phyloP scores from a whole-genome alignment of 148 eudicot species.

The Rheum nobile region DNA sequence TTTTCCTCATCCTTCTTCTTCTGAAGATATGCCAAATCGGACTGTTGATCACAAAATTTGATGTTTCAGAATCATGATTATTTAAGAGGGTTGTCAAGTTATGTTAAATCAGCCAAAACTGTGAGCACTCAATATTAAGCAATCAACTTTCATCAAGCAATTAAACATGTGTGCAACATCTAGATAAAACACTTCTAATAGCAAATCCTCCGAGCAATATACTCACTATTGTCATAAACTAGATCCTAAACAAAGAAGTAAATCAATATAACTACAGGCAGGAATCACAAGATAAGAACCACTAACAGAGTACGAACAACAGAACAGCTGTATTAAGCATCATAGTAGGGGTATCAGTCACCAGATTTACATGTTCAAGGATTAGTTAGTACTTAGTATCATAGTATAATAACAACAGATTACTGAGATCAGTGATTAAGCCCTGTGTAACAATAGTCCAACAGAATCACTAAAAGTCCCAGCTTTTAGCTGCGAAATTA shows the following conservation, averaged over 20 bases:
- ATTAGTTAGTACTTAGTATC: background rate
- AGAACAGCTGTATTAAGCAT: background rate
- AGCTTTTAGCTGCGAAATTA: background rate
- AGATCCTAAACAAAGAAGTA: background rate
- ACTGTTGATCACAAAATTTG: slow-evolving; percentile 20
- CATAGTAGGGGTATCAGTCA: background rate
- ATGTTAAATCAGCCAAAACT: background rate
- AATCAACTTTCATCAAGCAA: background rate
- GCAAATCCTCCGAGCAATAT: background rate
- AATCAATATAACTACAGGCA: background rate
- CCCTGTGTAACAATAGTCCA: background rate
- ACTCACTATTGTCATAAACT: background rate
- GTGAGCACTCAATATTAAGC: background rate
- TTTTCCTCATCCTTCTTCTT: slow-evolving; percentile 97
- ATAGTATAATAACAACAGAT: background rate
- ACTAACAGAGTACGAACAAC: background rate
- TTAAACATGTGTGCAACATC: background rate
- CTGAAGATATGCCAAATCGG: slow-evolving; percentile 65
- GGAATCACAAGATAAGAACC: background rate
- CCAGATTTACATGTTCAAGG: background rate
- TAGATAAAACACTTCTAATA: background rate
- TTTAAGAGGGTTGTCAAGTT: background rate
- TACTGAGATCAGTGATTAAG: background rate
- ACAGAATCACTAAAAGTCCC: background rate
- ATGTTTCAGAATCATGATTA: background rate